phyloP scores from a whole-genome alignment of 805 yeast genomes.

The Starmerella sirachaensis region DNA sequence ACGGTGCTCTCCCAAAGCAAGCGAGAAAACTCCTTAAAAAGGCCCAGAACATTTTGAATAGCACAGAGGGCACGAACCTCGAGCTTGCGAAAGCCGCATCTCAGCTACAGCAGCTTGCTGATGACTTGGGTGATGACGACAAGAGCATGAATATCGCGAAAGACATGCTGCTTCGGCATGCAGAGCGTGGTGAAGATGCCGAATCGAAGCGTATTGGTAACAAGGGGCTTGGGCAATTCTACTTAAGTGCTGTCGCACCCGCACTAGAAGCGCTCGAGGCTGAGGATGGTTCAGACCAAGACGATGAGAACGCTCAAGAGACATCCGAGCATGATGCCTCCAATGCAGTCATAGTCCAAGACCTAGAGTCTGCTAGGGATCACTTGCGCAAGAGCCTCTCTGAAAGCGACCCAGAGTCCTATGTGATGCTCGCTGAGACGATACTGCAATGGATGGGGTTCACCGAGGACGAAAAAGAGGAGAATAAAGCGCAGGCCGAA shows the following conservation, averaged over 20 bases:
- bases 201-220: constrained; percentile 20
- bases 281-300: constrained; percentile 21
- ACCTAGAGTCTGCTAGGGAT: constrained; percentile 38
- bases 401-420: constrained; percentile 63
- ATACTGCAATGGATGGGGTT: constrained; percentile 68
- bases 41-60: constrained; percentile 4
- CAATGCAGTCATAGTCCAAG: constrained; percentile 20
- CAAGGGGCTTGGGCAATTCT: constrained; percentile 27
- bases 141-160: neutral
- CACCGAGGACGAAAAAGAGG: constrained; percentile 50
- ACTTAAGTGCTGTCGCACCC: constrained; percentile 26
- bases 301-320: constrained; percentile 19
- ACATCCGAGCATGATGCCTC: constrained; percentile 11
- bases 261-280: constrained; percentile 25
- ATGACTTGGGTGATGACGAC: constrained; percentile 7
- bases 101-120: constrained; percentile 15
- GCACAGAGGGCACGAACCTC: neutral
- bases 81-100: constrained; percentile 17
- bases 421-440: constrained; percentile 82
- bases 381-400: constrained; percentile 49
- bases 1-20: constrained; percentile 6
- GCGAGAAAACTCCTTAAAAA: constrained; percentile 5
- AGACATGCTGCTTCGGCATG: constrained; percentile 3
- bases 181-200: neutral
- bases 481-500: constrained; percentile 48